Evolutionary conservation across 768 basidiomycete species (phyloP), one percentile per base, ranked within the genome.

Genomic region (Kwoniella europaea): DNA sequence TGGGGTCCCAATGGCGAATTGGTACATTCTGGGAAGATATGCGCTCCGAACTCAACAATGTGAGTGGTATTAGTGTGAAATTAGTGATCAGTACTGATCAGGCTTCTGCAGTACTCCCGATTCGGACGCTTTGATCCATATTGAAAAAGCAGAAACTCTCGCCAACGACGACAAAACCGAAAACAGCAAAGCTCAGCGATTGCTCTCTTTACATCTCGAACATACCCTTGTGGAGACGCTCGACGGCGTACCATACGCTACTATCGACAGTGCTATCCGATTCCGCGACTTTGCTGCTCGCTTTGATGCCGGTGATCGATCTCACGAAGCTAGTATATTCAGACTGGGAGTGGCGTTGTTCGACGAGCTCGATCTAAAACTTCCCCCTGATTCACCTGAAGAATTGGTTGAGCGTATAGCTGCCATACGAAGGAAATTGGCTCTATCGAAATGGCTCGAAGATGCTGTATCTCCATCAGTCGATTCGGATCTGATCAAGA

Each of bases 311-410:
- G 88, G 89, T 24, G 92, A 96, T 75, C 85, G 86, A 7, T 88
- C 91, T 0, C 88, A 88, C 73, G 91, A 93, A 76, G 91, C 93
- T 0, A 87, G 87, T 9, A 82, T 98, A 46, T 98, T 94, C 86
- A 90, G 91, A n/a, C 89, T 98, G 0, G 94, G 92, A 2, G 88
- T 88, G 20, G 92, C 92, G 0, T 86, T 99, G 0, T 99, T 98
- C 79, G 97, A 98, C 83, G 87, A 88, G 20, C 87, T 96, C 59
- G 88, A 91, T 72, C 87, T 92, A 41, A 85, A 86, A 16, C 85
- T 95, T 0, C 87, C 86, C 22, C 84, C 84, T 22, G 84, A 86
- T 7, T 66, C 76, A 2, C 71, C 74, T 44, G 72, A 74, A 29
- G 74, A 75, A 9, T 68, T 91, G 52, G 87, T 88, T 24, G 87